A percentile compares a stretch with the other conserved stretches of the same genome.
Conservation (phyloP, 768 basidiomycete species). For the Leccinum rimulosum region DNA sequence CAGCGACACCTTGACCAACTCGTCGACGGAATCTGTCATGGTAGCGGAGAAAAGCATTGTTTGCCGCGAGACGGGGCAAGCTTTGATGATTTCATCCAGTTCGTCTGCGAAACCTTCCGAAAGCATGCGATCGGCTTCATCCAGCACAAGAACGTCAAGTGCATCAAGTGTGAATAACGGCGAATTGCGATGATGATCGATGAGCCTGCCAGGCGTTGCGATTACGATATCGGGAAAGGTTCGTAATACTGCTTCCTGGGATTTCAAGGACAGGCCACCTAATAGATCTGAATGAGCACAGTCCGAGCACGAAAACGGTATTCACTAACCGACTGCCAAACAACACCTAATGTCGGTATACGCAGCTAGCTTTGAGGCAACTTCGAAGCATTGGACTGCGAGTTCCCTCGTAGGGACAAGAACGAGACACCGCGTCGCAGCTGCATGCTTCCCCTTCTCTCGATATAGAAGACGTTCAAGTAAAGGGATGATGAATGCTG, state of each 20-base stretch:
- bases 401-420: conserved; percentile 94
- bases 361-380: conserved; percentile 77
- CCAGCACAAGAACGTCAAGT: conserved; percentile 90
- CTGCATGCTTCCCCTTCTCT: conserved; percentile 83
- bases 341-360: conserved; percentile 91
- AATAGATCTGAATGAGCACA: conserved; percentile 8
- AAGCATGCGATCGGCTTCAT: conserved; percentile 98
- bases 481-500: conserved; percentile 94
- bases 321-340: conserved; percentile 77
- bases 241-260: conserved; percentile 84
- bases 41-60: conserved; percentile 99
- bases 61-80: conserved; percentile 85
- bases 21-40: conserved; percentile 96
- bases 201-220: conserved; percentile 95
- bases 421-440: conserved; percentile 85
- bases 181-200: conserved; percentile 96
- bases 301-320: not conserved
- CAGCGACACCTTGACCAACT: conserved; percentile 88
- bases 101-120: conserved; percentile 95
- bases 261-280: conserved; percentile 93
- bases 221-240: conserved; percentile 91
- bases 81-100: conserved; percentile 86
- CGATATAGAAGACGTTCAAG: conserved; percentile 90
- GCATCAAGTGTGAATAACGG: conserved; percentile 90
- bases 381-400: conserved; percentile 93